Evolutionary conservation across 1,139 yeast genomes (phyloP).

Genomic region (Geotrichum reessii): DNA sequence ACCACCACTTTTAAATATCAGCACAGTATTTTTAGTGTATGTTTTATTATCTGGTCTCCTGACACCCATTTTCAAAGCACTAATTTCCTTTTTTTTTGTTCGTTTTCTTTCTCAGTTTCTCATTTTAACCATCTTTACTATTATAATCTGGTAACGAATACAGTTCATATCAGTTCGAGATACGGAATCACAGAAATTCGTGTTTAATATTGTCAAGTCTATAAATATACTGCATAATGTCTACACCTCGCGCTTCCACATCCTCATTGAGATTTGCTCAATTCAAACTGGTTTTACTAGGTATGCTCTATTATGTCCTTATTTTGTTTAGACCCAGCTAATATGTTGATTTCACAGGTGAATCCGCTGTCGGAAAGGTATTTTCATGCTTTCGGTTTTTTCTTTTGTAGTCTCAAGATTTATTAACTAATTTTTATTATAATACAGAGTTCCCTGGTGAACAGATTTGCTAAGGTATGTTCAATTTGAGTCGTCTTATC

Average conservation of each 20-base stretch:
- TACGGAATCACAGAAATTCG: background rate
- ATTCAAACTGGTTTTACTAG: constrained; percentile 79
- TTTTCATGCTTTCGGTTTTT: background rate
- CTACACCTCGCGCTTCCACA: constrained; percentile 35
- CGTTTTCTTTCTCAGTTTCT: background rate
- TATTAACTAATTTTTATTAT: constrained; percentile 29
- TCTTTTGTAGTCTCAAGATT: background rate
- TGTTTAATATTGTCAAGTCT: background rate
- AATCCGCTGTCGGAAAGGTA: constrained; percentile 91
- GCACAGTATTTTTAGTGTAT: background rate
- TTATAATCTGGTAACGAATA: background rate
- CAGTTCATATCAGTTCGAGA: background rate
- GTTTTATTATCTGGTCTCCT: background rate
- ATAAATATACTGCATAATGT: constrained; percentile 16
- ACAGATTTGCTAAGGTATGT: constrained; percentile 70
- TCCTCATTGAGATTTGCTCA: constrained; percentile 47
- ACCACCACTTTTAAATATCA: background rate
- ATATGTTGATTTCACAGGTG: constrained; percentile 46
- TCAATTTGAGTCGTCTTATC: background rate
- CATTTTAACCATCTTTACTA: background rate
- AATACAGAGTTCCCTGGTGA: constrained; percentile 60
- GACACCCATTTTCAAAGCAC: background rate
- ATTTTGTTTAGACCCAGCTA: background rate
- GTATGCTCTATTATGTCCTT: constrained; percentile 21
- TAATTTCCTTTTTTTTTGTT: background rate